Percentiles rank a stretch among this genome's conserved stretches.
Conservation (phyloP, 352 stramenopile genomes). For the Pythium brassicae region DNA sequence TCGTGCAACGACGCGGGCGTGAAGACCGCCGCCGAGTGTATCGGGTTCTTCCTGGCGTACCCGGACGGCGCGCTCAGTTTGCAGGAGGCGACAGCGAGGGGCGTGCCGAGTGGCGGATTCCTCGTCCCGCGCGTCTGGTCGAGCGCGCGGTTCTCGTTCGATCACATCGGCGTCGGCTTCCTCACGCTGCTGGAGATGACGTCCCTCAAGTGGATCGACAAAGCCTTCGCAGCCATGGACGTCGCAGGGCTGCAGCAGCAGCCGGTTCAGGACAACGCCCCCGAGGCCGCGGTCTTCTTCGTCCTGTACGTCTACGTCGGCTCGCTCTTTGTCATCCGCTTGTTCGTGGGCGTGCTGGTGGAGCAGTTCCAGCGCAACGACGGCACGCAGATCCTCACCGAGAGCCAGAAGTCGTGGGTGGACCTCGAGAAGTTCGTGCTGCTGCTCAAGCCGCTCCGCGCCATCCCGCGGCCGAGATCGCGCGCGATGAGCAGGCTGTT, state of each 20-base stretch:
- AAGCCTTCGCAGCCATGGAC: slow-evolving; percentile 72
- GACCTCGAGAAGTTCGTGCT: slow-evolving; percentile 79
- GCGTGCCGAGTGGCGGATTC: slow-evolving; percentile 30
- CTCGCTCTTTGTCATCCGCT: slow-evolving; percentile 70
- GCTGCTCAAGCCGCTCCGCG: slow-evolving; percentile 54
- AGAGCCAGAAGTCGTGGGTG: slow-evolving; percentile 76
- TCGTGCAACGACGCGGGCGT: slow-evolving; percentile 55
- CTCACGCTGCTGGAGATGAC: slow-evolving; percentile 76
- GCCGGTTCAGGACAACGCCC: slow-evolving; percentile 40
- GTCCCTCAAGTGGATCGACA: slow-evolving; percentile 79
- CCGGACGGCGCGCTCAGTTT: slow-evolving; percentile 42
- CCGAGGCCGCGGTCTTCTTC: slow-evolving; percentile 59
- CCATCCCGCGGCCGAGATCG: slow-evolving; percentile 37
- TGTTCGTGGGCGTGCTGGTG: slow-evolving; percentile 77
- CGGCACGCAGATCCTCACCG: slow-evolving; percentile 73
- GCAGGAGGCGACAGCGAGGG: slow-evolving; percentile 41
- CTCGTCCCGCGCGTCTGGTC: slow-evolving; percentile 60
- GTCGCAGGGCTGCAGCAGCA: slow-evolving; percentile 44
- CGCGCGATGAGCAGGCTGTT: slow-evolving; percentile 36
- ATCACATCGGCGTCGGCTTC: slow-evolving; percentile 63
- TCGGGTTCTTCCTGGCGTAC: slow-evolving; percentile 49
- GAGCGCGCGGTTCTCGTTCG: slow-evolving; percentile 74
- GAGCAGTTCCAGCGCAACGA: slow-evolving; percentile 85
- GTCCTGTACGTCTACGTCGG: slow-evolving; percentile 74
- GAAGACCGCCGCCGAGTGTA: slow-evolving; percentile 30